Percentiles rank a stretch among this genome's conserved stretches.
Evolutionary conservation across 495 filamentous ascomycete genomes (phyloP).

Genomic region (Gamarada debralockiae): DNA sequence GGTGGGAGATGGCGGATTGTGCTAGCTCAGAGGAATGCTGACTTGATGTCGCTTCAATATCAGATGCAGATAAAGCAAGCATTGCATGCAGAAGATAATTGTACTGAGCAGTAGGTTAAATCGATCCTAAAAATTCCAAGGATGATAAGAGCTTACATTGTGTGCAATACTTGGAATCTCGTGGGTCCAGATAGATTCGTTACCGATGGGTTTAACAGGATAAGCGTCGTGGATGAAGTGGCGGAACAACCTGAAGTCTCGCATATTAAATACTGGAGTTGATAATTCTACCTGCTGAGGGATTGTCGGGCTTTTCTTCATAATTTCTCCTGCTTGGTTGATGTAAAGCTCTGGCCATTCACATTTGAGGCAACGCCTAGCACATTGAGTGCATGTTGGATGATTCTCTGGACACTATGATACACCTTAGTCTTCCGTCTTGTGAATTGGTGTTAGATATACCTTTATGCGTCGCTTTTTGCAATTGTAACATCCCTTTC

Average conservation of each 20-base stretch:
- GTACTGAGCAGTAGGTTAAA: slow-evolving; percentile 27
- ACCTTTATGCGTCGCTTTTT: slow-evolving; percentile 60
- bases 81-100: slow-evolving; percentile 56
- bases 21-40: background rate
- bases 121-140: slow-evolving; percentile 2
- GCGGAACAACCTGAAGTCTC: slow-evolving; percentile 60
- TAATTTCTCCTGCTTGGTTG: slow-evolving; percentile 9
- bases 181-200: slow-evolving; percentile 54
- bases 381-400: slow-evolving; percentile 55
- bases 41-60: slow-evolving; percentile 30
- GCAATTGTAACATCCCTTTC: slow-evolving; percentile 60
- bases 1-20: slow-evolving; percentile 43
- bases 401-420: slow-evolving; percentile 51
- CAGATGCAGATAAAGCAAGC: slow-evolving; percentile 51
- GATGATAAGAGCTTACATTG: slow-evolving; percentile 34
- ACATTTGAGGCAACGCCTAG: slow-evolving; percentile 51
- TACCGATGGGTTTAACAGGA: slow-evolving; percentile 54
- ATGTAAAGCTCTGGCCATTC: slow-evolving; percentile 46
- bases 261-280: slow-evolving; percentile 34
- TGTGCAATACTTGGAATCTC: slow-evolving; percentile 53
- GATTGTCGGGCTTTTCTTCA: slow-evolving; percentile 8
- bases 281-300: slow-evolving; percentile 3
- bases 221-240: slow-evolving; percentile 54
- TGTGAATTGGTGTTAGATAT: background rate
- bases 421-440: background rate